Base-by-base conservation (phyloP, 495 filamentous ascomycete species). In the Penicillium samsonianum region DNA sequence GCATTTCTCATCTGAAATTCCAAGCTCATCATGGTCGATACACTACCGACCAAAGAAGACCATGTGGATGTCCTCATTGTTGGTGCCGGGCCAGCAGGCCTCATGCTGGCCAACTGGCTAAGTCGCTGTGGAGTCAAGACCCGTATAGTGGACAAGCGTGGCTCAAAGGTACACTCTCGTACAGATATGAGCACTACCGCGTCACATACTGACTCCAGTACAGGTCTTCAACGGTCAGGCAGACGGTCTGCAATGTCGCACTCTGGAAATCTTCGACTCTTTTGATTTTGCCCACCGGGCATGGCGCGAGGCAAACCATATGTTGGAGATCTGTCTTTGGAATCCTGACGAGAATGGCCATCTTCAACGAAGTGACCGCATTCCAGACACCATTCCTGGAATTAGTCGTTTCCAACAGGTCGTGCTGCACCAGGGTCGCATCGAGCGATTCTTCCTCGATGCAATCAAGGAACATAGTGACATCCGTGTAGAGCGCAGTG, bases 1-100 rank as follows among this genome's bases (percentile, higher is more conserved):
- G 42, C 23, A 22, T 31, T 31, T 20, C 16, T 22, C 17, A 23
- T 23, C n/a, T 12, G 28, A 22, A 28, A 17, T 35, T 23, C 16
- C 17, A 31, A 28, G 7, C 7, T 43, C 43, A 57, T 17, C 26
- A 58, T 62, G 60, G 22, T 52, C 8, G 56, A 55, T 16, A 42
- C 42, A n/a, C n/a, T n/a, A 11, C 31, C 51, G 19, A 11, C 50
- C 10, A 23, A 53, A 56, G 58, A 60, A 33, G 54, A 43, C 46
- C 37, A 58, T 43, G 57, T 62, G 17, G 67, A 70, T 46, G 67
- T 70, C 5, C 70, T 89, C 55, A 82, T 88, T 26, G 69, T 88
- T 20, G 86, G 86, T 6, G 84, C 85, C 42, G 85, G 86, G 5
- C 86, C 86, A 0, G 82, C 85, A 1, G 86, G 80, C 19, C 77